A percentile compares a stretch with the other conserved stretches of the same genome.
Conservation (phyloP, 2,329 filamentous ascomycete species). For the Pseudogymnoascus sp. region DNA sequence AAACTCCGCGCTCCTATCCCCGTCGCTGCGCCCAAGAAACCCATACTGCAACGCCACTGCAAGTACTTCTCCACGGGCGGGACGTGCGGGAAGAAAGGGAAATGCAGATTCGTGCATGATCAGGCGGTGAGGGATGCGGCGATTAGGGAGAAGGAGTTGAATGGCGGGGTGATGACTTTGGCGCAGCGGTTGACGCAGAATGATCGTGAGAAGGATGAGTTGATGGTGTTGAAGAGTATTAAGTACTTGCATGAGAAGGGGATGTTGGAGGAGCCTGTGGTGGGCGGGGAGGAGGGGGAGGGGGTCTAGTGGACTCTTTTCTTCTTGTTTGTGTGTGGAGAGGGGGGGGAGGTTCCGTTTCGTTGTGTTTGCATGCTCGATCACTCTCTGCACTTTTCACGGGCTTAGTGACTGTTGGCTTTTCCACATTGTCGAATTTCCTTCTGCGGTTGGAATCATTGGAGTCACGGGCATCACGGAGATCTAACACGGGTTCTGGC, state of each 20-base stretch:
- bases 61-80: constrained; percentile 64
- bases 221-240: constrained; percentile 57
- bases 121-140: constrained; percentile 54
- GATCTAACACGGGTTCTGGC: neutral
- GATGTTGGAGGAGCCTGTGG: constrained; percentile 28
- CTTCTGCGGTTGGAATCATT: neutral
- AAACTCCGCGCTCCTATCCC: constrained; percentile 28
- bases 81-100: constrained; percentile 64
- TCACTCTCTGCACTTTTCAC: neutral
- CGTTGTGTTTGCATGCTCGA: neutral
- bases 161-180: constrained; percentile 57
- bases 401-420: neutral
- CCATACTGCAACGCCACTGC: constrained; percentile 57
- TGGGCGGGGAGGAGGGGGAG: no score
- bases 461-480: neutral
- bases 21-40: constrained; percentile 43
- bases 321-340: neutral
- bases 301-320: neutral
- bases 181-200: constrained; percentile 58
- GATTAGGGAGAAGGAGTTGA: constrained; percentile 54
- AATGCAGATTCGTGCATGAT: constrained; percentile 66
- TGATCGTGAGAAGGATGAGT: constrained; percentile 60
- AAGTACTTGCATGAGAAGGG: constrained; percentile 51
- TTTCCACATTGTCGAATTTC: neutral
- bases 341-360: neutral